phyloP scores from a whole-genome alignment of 306 rosid species.

The Lagenaria siceraria region DNA sequence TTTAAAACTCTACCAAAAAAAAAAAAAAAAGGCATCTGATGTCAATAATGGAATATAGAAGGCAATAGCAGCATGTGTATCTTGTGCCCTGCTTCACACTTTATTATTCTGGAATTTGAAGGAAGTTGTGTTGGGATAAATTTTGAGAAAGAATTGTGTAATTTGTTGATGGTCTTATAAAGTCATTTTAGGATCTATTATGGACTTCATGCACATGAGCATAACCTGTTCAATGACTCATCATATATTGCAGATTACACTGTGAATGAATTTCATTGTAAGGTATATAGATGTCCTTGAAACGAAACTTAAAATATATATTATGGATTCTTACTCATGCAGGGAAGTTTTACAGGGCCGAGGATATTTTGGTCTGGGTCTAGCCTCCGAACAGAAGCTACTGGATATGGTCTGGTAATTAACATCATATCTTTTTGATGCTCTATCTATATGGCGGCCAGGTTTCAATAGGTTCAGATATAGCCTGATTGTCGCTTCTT shows the following conservation, averaged over 20 bases:
- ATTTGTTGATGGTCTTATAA: background rate
- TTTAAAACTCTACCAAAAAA: background rate
- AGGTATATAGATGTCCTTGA: slow-evolving; percentile 8
- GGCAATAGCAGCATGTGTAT: slow-evolving; percentile 7
- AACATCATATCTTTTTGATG: slow-evolving; percentile 17
- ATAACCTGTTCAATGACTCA: background rate
- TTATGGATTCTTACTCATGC: slow-evolving; percentile 41
- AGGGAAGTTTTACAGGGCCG: slow-evolving; percentile 99
- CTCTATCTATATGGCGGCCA: slow-evolving; percentile 7
- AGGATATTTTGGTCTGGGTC: slow-evolving; percentile 99
- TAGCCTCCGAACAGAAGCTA: slow-evolving; percentile 98
- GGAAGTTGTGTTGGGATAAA: background rate
- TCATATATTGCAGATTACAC: slow-evolving; percentile 4
- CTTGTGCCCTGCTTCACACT: background rate
- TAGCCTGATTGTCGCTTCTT: background rate
- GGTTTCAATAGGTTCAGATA: slow-evolving; percentile 1
- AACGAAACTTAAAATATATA: slow-evolving; percentile 9
- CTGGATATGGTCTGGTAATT: slow-evolving; percentile 97
- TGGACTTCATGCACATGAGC: background rate
- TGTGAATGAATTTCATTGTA: background rate
- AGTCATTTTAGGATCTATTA: background rate
- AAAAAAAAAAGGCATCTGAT: background rate
- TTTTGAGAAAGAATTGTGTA: background rate
- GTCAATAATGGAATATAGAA: background rate
- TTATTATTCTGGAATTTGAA: background rate